Evolutionary conservation across 2,329 filamentous ascomycete genomes (phyloP).

Genomic region (Cucurbitaria berberidis): DNA sequence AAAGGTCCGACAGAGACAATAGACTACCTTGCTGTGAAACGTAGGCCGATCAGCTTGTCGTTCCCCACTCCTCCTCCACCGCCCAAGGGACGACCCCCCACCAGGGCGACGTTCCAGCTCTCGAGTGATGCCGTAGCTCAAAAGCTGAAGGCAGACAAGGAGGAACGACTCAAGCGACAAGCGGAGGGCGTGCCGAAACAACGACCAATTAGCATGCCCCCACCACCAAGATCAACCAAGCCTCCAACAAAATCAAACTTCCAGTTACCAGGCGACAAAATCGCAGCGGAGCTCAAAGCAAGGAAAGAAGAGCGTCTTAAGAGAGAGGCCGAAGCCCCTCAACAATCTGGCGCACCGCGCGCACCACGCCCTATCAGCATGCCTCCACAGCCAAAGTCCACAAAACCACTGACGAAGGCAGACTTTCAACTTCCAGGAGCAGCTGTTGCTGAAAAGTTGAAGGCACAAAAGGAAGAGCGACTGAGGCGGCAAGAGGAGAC

Average conservation of each 20-base stretch:
- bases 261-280: conserved; percentile 60
- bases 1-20: conserved; percentile 33
- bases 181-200: conserved; percentile 41
- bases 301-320: conserved; percentile 42
- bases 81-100: conserved; percentile 57
- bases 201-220: conserved; percentile 56
- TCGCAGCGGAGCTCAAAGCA: conserved; percentile 48
- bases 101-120: conserved; percentile 57
- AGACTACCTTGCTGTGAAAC: conserved; percentile 52
- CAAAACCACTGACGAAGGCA: conserved; percentile 57
- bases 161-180: conserved; percentile 56
- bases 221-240: conserved; percentile 58
- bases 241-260: conserved; percentile 59
- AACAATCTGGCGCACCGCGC: conserved; percentile 1
- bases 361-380: conserved; percentile 49
- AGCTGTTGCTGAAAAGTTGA: conserved; percentile 51
- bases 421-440: conserved; percentile 62
- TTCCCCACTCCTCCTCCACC: conserved; percentile 56
- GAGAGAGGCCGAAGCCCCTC: conserved; percentile 33
- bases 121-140: conserved; percentile 61
- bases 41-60: conserved; percentile 55
- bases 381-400: conserved; percentile 55
- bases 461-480: conserved; percentile 42
- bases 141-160: conserved; percentile 58
- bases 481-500: conserved; percentile 42